Evolutionary conservation across 768 basidiomycete genomes (phyloP), one percentile per base, ranked within the genome.

Genomic region (Neoboletus brunneissimus): DNA sequence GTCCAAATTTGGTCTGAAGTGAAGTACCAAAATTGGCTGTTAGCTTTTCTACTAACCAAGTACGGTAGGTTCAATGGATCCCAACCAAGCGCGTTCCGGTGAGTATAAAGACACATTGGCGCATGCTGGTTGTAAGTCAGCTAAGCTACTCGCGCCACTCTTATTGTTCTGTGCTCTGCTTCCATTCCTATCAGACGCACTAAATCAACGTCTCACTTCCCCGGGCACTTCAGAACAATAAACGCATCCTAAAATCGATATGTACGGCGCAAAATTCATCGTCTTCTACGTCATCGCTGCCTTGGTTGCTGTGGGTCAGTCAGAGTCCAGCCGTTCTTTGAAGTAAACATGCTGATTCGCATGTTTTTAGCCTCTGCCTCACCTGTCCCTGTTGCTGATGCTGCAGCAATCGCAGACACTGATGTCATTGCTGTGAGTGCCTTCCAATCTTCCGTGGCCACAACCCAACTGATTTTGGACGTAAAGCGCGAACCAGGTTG

Each of bases 131-230:
- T 4, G 51, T 61, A 4, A 65, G 51, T 61, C 64, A 64, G 51
- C 38, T 59, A 51, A 62, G 56, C 52, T 18, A 35, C 48, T 53
- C 53, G 56, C 9, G 55, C 59, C 57, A 35, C 54, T 63, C 70
- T 70, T 72, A 71, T 73, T 73, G 70, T 71, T 73, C 59, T 63
- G 57, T 37, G 41, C 46, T 51, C 48, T 49, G 15, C 47, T 49
- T 48, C 56, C 40, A 27, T 41, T 50, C 27, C 32, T 50, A 52
- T 48, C 51, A 37, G 44, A 52, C 43, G 23, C 38, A 12, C 27
- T n/a, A 13, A 50, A 22, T 16, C 48, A 15, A 11, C 34, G 12
- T 20, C 53, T 48, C 44, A 38, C 38, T 41, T 41, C 40, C 20
- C 32, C 18, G 54, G 31, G 13, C 40, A 31, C 55, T 34, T 46